These are phyloP conservation scores for Aspergillus sp. DNA, from an alignment of 2,329 filamentous ascomycete genomes.

Conservation along the genomic window DNA sequence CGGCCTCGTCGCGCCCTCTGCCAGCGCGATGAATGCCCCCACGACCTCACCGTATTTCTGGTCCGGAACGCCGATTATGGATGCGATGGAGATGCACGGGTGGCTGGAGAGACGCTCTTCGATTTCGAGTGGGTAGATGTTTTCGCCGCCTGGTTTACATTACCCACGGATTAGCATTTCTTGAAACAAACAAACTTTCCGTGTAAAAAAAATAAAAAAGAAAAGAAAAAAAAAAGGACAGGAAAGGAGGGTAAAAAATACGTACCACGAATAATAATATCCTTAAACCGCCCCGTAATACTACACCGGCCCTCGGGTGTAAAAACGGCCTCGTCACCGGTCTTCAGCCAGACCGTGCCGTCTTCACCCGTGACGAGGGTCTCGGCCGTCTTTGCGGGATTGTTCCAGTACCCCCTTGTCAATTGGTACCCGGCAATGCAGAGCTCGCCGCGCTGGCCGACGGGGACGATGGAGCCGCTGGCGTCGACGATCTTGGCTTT, in stretches of 20 bases:
- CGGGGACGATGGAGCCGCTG: constrained; percentile 62
- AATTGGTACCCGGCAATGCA: constrained; percentile 78
- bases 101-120: constrained; percentile 71
- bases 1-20: constrained; percentile 37
- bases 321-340: constrained; percentile 59
- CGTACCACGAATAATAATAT: constrained; percentile 71
- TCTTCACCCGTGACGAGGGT: constrained; percentile 66
- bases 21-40: constrained; percentile 56
- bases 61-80: constrained; percentile 69
- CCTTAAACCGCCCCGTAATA: constrained; percentile 76
- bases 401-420: constrained; percentile 62
- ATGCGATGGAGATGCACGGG: constrained; percentile 60
- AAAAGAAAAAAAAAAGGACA: neutral
- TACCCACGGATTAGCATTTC: neutral
- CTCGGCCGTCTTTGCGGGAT: constrained; percentile 72
- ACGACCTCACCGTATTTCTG: constrained; percentile 74
- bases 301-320: constrained; percentile 63
- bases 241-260: neutral
- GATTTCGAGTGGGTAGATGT: constrained; percentile 72
- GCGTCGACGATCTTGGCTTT: constrained; percentile 73
- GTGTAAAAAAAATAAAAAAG: neutral
- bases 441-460: constrained; percentile 70
- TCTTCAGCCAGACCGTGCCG: constrained; percentile 61
- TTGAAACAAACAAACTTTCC: neutral
- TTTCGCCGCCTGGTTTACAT: constrained; percentile 60